Percentiles rank a stretch among this genome's conserved stretches.
These are phyloP conservation scores for Colletotrichum ledebouriae DNA, from an alignment of 2,329 filamentous ascomycete genomes.

Conservation along the genomic window DNA sequence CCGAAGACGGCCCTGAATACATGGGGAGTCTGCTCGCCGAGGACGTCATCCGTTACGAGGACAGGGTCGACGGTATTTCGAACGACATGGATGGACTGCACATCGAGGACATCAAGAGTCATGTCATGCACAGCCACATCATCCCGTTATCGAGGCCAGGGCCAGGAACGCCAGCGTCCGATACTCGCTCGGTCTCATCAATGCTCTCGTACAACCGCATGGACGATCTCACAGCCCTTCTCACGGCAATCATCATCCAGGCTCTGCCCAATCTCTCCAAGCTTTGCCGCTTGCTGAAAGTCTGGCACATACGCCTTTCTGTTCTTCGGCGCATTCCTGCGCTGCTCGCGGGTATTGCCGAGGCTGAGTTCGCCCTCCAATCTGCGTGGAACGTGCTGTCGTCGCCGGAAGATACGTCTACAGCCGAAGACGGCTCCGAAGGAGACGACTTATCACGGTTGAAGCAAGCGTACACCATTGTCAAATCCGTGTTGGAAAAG, in stretches of 20 bases:
- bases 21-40: slow-evolving; percentile 78
- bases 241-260: slow-evolving; percentile 93
- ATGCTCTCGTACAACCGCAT: slow-evolving; percentile 74
- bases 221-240: slow-evolving; percentile 89
- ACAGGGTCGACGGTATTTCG: slow-evolving; percentile 79
- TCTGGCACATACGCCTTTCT: slow-evolving; percentile 82
- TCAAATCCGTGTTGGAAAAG: slow-evolving; percentile 73
- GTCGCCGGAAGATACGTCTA: slow-evolving; percentile 27
- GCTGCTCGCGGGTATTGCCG: slow-evolving; percentile 75
- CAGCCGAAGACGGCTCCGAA: slow-evolving; percentile 11
- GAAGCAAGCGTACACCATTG: slow-evolving; percentile 66
- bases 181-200: slow-evolving; percentile 57
- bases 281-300: slow-evolving; percentile 78
- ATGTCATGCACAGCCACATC: slow-evolving; percentile 86
- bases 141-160: slow-evolving; percentile 69
- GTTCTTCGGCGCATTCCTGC: slow-evolving; percentile 81
- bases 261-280: slow-evolving; percentile 84
- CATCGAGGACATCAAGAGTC: slow-evolving; percentile 89
- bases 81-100: slow-evolving; percentile 77
- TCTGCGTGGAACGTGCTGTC: slow-evolving; percentile 76
- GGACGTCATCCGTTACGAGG: slow-evolving; percentile 77
- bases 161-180: slow-evolving; percentile 61
- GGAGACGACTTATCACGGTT: slow-evolving; percentile 44
- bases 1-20: slow-evolving; percentile 59
- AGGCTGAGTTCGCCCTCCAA: slow-evolving; percentile 73